Evolutionary conservation across 2,329 filamentous ascomycete genomes (phyloP), one percentile per base, ranked within the genome.

Genomic region (Ascochyta pisi): DNA sequence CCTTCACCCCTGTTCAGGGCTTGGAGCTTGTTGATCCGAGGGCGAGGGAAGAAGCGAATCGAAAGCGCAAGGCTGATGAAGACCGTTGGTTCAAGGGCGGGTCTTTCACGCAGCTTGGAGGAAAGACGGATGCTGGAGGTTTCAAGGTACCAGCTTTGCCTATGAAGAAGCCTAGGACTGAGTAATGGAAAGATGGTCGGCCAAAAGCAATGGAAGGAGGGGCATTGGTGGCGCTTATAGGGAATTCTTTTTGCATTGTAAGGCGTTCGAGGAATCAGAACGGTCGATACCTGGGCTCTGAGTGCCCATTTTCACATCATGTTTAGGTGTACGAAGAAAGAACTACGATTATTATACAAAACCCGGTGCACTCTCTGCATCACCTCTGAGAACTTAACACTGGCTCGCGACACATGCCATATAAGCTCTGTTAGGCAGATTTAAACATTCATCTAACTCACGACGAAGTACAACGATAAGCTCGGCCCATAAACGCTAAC

Each of bases 71-170:
- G 74, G 93, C 92, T 0, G 95, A 98, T 62, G 92, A 96, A 73
- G 94, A 98, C 73, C 83, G 92, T 34, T 99, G 92, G 89, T 99
- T 99, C 81, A 96, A 95, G 77, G 91, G 92, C 42, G 95, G 95
- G n/a, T 93, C 91, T 0, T 99, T 99, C 71, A 97, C 95, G 8
- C 93, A 97, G 75, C 85, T 96, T 52, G 67, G 58, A 15, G 46
- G 63, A 7, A 90, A 78, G 64, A 72, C 78, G 7, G 81, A 82
- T 59, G 83, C 82, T 46, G 86, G 82, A 10, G 89, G 86, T 0
- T 96, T 97, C 83, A 96, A 93, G 76, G 89, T 96, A 35, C 92
- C 94, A 15, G 83, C 83, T 2, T 73, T 94, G 63, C 92, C 91
- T 15, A 79, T 85, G 24, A 97, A 97, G 81, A 92, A 87, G 76